Conservation (phyloP, 306 rosid species). For the Hippophae rhamnoides region DNA sequence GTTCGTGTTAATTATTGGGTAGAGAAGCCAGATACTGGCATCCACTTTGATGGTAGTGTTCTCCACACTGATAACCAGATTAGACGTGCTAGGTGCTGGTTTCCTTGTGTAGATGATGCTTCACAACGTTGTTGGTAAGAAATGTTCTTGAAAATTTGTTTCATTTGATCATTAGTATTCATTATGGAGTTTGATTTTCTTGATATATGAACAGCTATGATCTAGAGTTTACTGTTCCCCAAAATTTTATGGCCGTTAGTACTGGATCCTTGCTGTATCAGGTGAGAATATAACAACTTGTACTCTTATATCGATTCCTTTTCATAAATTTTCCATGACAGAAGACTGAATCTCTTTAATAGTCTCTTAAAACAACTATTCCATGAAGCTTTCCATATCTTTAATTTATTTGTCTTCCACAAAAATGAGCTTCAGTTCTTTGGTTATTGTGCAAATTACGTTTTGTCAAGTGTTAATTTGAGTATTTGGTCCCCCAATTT, state of each 20-base stretch:
- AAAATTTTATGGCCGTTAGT: constrained; percentile 81
- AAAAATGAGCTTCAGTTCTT: no score
- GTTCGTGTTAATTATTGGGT: constrained; percentile 84
- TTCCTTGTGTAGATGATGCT: constrained; percentile 87
- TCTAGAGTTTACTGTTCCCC: constrained; percentile 91
- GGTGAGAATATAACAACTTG: constrained; percentile 36
- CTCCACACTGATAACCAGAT: constrained; percentile 83
- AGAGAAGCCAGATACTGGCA: constrained; percentile 75
- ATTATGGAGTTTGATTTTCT: constrained; percentile 5
- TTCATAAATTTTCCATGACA: constrained; percentile 12
- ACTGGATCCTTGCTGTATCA: constrained; percentile 76
- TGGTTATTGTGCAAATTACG: no score
- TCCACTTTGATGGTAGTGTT: constrained; percentile 48
- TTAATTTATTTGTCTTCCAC: no score
- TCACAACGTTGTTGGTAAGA: constrained; percentile 79
- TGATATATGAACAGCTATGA: constrained; percentile 61
- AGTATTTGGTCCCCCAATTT: no score
- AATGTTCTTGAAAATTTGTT: neutral
- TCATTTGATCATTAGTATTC: neutral
- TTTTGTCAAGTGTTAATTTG: no score
- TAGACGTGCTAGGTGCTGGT: constrained; percentile 92
- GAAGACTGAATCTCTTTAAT: neutral
- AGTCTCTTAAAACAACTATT: no score
- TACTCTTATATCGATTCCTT: constrained; percentile 9
- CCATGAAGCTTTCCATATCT: no score